These are phyloP conservation scores for Dunaliella primolecta DNA, from an alignment of 139 green algal genomes.

Conservation along the genomic window DNA sequence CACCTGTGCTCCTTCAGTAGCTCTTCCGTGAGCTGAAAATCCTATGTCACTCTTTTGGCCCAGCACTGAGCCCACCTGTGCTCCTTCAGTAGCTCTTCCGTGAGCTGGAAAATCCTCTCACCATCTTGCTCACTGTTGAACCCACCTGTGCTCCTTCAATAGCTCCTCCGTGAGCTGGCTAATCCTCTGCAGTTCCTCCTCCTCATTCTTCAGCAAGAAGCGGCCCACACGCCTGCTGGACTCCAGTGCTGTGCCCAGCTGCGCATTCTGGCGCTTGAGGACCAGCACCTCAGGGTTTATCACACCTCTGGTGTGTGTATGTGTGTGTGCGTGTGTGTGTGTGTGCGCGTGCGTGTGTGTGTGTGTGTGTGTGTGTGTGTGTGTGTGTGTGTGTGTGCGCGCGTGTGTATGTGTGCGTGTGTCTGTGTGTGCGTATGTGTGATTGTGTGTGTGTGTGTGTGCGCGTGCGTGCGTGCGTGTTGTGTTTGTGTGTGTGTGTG, in stretches of 20 bases:
- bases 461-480: no score
- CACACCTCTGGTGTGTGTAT: not conserved
- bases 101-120: no score
- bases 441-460: no score
- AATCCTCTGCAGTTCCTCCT: conserved; percentile 13
- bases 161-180: conserved; percentile 8
- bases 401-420: not conserved
- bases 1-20: no score
- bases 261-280: not conserved
- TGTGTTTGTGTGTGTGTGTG: no score
- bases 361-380: conserved; percentile 10
- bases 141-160: conserved; percentile 14
- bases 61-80: no score
- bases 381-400: conserved; percentile 12
- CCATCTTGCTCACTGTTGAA: no score
- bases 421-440: no score
- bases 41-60: no score
- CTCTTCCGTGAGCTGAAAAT: no score
- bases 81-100: no score
- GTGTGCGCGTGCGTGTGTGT: not conserved
- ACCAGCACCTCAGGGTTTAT: conserved; percentile 2
- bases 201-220: conserved; percentile 24
- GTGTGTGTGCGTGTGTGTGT: not conserved
- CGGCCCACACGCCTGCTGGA: conserved; percentile 7
- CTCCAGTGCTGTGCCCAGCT: not conserved